Evolutionary conservation across 192 early-diverging fungal genomes (phyloP).

Genomic region (Linnemannia hyalina): DNA sequence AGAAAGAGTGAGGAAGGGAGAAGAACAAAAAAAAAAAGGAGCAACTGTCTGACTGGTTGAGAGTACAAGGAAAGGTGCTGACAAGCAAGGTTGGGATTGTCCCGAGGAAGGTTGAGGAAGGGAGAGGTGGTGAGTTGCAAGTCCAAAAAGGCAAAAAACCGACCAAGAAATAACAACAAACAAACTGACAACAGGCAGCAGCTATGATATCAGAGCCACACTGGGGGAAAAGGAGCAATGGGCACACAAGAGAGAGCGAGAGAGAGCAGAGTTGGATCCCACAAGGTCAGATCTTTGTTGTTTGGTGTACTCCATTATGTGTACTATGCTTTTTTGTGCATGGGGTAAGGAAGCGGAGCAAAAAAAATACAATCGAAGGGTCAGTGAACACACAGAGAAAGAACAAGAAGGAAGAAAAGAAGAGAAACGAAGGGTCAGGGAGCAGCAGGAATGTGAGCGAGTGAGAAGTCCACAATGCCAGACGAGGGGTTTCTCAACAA

Average conservation of each 20-base stretch:
- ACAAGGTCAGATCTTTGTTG: conserved; percentile 1
- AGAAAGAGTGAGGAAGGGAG: background rate
- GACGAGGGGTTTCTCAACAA: background rate
- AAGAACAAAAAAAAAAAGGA: background rate
- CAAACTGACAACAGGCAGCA: background rate
- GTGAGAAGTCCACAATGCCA: background rate
- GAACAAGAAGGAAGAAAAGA: background rate
- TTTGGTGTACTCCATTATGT: background rate
- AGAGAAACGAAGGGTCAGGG: background rate
- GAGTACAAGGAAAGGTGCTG: background rate
- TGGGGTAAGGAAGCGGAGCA: background rate
- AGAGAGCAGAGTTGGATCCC: background rate
- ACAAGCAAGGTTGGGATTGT: background rate
- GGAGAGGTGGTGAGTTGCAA: background rate
- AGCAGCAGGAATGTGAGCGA: background rate
- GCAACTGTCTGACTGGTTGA: background rate
- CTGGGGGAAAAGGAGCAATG: background rate
- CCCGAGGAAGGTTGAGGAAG: background rate
- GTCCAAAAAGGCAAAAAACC: conserved; percentile 5
- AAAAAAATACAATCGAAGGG: background rate
- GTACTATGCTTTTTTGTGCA: background rate
- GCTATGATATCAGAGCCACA: background rate
- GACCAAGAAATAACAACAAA: background rate
- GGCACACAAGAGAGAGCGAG: too few relatives aligned
- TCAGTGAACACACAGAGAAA: background rate